Evolutionary conservation across 169 alveolate species (phyloP).

Genomic region (Sarcocystis neurona): DNA sequence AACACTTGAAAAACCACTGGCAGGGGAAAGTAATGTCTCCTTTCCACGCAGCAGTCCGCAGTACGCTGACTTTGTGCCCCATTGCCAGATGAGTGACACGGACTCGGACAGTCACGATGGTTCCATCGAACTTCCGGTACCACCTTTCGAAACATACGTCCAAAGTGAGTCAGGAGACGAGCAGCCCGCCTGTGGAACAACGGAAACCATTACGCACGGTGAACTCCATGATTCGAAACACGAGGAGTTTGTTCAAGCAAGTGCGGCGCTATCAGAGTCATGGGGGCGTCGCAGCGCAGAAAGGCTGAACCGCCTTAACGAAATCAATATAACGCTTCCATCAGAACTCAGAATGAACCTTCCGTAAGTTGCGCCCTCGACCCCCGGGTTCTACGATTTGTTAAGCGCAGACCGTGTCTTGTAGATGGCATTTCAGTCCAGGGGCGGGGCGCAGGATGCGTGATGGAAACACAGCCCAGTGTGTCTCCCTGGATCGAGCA

Average conservation of each 20-base stretch:
- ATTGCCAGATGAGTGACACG: constrained; percentile 28
- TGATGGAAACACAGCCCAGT: too few relatives aligned
- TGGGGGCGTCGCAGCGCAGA: background rate
- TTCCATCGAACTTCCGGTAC: constrained; percentile 13
- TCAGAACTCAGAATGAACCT: background rate
- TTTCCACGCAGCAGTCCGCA: too few relatives aligned
- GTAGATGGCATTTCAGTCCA: too few relatives aligned
- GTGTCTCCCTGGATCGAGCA: too few relatives aligned
- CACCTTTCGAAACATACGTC: constrained; percentile 1
- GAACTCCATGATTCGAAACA: background rate
- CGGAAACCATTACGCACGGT: background rate
- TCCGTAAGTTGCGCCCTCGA: background rate
- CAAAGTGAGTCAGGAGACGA: too few relatives aligned
- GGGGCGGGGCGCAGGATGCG: too few relatives aligned
- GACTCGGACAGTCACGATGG: constrained; percentile 23
- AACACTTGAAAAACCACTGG: too few relatives aligned
- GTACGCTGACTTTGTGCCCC: too few relatives aligned
- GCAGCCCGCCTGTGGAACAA: background rate
- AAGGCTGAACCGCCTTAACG: background rate
- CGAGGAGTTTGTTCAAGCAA: background rate
- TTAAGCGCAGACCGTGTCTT: too few relatives aligned
- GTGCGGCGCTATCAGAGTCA: background rate
- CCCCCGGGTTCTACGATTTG: too few relatives aligned
- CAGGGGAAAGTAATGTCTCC: too few relatives aligned
- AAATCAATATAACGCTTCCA: background rate